Evolutionary conservation across 1,139 yeast genomes (phyloP).

Genomic region (Taphrina pruni): DNA sequence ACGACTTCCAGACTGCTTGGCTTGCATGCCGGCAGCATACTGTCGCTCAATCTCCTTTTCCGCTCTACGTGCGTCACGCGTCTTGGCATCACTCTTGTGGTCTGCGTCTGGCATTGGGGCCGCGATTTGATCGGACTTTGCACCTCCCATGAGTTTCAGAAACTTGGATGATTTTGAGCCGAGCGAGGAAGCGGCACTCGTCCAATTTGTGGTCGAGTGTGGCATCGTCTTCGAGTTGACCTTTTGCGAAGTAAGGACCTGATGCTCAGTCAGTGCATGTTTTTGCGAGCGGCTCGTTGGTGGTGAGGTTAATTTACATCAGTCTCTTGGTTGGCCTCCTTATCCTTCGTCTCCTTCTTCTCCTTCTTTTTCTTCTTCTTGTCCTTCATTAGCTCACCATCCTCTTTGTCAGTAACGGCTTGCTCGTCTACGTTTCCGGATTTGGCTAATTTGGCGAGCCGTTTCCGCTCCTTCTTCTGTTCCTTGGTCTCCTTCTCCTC

Average conservation of each 20-base stretch:
- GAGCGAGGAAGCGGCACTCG: conserved; percentile 33
- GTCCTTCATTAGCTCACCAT: neutral
- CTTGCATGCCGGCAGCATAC: conserved; percentile 33
- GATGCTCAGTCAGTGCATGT: conserved; percentile 24
- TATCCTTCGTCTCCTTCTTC: conserved; percentile 14
- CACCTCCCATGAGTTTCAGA: conserved; percentile 36
- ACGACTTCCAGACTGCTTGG: conserved; percentile 23
- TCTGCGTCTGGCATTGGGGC: neutral
- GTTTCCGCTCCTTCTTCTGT: conserved; percentile 20
- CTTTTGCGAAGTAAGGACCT: neutral
- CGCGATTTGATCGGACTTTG: conserved; percentile 24
- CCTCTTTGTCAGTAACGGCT: neutral
- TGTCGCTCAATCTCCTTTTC: conserved; percentile 38
- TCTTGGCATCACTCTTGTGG: neutral
- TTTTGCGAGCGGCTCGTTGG: neutral
- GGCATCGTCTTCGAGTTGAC: neutral
- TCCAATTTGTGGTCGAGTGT: conserved; percentile 12
- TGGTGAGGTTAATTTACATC: conserved; percentile 12
- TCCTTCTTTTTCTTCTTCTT: conserved; percentile 20
- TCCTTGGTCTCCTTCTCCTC: conserved; percentile 21
- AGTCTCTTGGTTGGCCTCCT: conserved; percentile 1
- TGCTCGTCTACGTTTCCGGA: neutral
- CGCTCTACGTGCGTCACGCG: conserved; percentile 22
- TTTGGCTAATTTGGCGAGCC: conserved; percentile 16
- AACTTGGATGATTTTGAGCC: conserved; percentile 39